Evolutionary conservation across 2,329 filamentous ascomycete genomes (phyloP).

Genomic region (Monosporascus sp.): DNA sequence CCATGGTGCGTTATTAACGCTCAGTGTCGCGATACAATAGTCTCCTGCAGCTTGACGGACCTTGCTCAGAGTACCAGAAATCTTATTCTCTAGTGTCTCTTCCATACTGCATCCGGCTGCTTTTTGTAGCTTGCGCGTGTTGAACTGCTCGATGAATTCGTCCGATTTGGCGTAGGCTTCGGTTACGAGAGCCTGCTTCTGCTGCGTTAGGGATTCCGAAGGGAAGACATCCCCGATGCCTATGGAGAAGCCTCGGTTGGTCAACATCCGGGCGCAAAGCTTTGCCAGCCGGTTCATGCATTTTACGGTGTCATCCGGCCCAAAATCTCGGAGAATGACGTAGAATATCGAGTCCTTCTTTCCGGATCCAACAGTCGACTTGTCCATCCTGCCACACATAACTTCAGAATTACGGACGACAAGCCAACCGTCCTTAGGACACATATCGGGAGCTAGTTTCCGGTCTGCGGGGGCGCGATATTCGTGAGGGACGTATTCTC

Average conservation of each 20-base stretch:
- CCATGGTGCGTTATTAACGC: conserved; percentile 84
- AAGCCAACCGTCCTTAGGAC: conserved; percentile 83
- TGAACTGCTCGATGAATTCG: conserved; percentile 74
- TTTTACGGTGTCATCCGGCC: conserved; percentile 77
- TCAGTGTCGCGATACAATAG: conserved; percentile 84
- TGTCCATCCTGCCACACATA: conserved; percentile 98
- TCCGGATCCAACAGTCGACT: conserved; percentile 90
- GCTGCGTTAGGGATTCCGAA: conserved; percentile 59
- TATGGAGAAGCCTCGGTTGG: conserved; percentile 91
- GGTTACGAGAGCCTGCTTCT: conserved; percentile 72
- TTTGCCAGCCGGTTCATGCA: conserved; percentile 94
- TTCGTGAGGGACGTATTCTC: conserved; percentile 53
- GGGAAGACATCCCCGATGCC: conserved; percentile 94
- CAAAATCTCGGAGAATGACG: conserved; percentile 91
- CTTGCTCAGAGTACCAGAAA: conserved; percentile 86
- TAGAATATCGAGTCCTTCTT: conserved; percentile 99
- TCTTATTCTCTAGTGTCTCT: conserved; percentile 81
- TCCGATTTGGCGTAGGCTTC: conserved; percentile 78
- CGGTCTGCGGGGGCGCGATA: conserved; percentile 47
- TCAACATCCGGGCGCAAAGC: conserved; percentile 80
- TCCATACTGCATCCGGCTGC: conserved; percentile 87
- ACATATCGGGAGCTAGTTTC: conserved; percentile 59
- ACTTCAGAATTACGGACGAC: conserved; percentile 94
- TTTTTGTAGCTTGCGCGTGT: conserved; percentile 75
- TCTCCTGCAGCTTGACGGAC: conserved; percentile 89